Conservation (phyloP, 805 yeast species). For the Wickerhamomyces canadensis region DNA sequence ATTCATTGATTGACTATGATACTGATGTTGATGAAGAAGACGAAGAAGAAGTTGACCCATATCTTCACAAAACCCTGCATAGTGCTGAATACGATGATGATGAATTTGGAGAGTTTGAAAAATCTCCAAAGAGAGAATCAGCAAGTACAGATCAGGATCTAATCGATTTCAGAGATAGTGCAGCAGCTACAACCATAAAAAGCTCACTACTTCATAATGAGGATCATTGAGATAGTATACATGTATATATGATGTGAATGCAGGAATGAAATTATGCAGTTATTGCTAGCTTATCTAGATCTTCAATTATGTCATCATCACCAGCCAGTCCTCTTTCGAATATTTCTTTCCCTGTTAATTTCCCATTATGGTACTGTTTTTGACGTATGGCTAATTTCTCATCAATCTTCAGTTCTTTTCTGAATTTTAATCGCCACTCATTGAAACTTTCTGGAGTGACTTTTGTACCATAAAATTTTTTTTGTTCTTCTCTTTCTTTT, state of each 20-base stretch:
- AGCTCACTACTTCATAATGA: too few relatives aligned
- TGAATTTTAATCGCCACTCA: slow-evolving; percentile 68
- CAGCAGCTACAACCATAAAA: too few relatives aligned
- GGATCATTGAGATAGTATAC: too few relatives aligned
- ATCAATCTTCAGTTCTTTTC: slow-evolving; percentile 69
- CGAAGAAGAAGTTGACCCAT: too few relatives aligned
- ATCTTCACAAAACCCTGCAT: too few relatives aligned
- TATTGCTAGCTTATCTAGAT: too few relatives aligned
- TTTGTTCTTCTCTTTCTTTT: slow-evolving; percentile 78
- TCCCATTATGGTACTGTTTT: slow-evolving; percentile 60
- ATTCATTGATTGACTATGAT: not conserved
- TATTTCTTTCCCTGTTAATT: slow-evolving; percentile 81
- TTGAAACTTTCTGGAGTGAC: slow-evolving; percentile 75
- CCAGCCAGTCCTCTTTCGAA: slow-evolving; percentile 87
- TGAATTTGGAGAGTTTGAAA: slow-evolving; percentile 33
- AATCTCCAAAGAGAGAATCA: not conserved
- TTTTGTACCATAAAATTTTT: slow-evolving; percentile 85
- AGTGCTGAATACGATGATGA: slow-evolving; percentile 28
- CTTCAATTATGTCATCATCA: slow-evolving; percentile 47
- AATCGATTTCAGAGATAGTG: too few relatives aligned
- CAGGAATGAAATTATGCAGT: too few relatives aligned
- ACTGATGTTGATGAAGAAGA: slow-evolving; percentile 12
- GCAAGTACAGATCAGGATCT: too few relatives aligned
- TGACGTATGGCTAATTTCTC: slow-evolving; percentile 48
- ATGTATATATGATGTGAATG: not conserved